Evolutionary conservation across 2,329 filamentous ascomycete species (phyloP), one percentile per base, ranked within the genome.

Genomic region (Aspergillus carbonarius): DNA sequence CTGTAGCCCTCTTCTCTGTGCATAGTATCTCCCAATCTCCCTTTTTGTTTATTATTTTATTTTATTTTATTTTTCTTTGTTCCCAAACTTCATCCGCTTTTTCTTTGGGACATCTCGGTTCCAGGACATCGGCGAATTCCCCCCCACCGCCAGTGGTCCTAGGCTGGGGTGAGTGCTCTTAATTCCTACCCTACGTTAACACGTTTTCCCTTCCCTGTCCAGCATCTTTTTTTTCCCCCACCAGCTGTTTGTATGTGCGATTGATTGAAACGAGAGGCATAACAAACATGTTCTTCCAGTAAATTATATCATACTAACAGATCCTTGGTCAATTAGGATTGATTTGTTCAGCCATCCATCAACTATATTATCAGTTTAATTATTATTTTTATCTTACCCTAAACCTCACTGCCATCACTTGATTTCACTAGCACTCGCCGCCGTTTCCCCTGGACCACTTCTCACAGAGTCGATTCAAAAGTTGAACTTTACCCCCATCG

Each of bases 1-100:
- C 44, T 48, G 44, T 48, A 48, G 15, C 25, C 25, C 25, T 48
- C 25, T 30, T 30, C 15, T 32, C 44, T 27, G 44, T 48, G 25
- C 44, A 48, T 48, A 50, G n/a, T 55, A 51, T 32, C 57, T 25
- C 35, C 32, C 48, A 34, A 57, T 59, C 47, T 57, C 46, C 47
- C 34, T 55, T 53, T 58, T 54, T 58, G 59, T 53, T 58, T 27
- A 63, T 58, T 42, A 42, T 23, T 42, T 42, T 42, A 42, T 55
- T 56, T 55, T 62, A 47, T 40, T 37, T 25, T 37, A 37, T 48
- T 66, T 60, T 57, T 59, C 34, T 57, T 65, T 60, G 18, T 54
- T 60, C 63, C 63, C 58, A 50, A 54, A 61, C 61, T 37, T 44
- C 60, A 54, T 60, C 54, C 42, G 53, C 57, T 67, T 56, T 27